A percentile compares a stretch with the other conserved stretches of the same genome.
These are phyloP conservation scores for Lolium multiflorum DNA, from an alignment of 176 grass and related monocot species.

Conservation along the genomic window DNA sequence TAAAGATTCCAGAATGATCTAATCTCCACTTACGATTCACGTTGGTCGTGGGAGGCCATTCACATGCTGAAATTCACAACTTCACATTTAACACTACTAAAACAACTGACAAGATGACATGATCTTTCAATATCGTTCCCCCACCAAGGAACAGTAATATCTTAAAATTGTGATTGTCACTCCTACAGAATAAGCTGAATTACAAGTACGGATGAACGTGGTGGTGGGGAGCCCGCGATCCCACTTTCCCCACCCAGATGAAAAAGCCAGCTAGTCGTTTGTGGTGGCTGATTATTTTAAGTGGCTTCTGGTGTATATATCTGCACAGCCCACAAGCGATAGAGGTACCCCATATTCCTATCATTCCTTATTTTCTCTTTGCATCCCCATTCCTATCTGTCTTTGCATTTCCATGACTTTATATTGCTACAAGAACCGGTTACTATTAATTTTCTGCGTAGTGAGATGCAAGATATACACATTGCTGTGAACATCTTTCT, in stretches of 20 bases:
- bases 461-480: background rate
- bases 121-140: background rate
- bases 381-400: background rate
- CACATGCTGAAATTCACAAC: background rate
- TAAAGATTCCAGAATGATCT: background rate
- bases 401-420: background rate
- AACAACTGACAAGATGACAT: constrained; percentile 2
- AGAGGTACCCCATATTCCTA: background rate
- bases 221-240: background rate
- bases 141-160: background rate
- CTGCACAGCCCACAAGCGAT: background rate
- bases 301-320: background rate
- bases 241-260: background rate
- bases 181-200: background rate
- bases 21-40: background rate
- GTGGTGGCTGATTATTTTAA: background rate
- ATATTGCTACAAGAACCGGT: background rate
- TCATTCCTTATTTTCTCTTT: background rate
- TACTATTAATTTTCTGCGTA: background rate
- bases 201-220: background rate
- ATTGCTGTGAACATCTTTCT: background rate
- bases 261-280: background rate
- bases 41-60: background rate
- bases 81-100: background rate
- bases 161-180: background rate